Evolutionary conservation across 257 asterid genomes (phyloP), one percentile per base, ranked within the genome.

Genomic region (Capsicum pubescens): DNA sequence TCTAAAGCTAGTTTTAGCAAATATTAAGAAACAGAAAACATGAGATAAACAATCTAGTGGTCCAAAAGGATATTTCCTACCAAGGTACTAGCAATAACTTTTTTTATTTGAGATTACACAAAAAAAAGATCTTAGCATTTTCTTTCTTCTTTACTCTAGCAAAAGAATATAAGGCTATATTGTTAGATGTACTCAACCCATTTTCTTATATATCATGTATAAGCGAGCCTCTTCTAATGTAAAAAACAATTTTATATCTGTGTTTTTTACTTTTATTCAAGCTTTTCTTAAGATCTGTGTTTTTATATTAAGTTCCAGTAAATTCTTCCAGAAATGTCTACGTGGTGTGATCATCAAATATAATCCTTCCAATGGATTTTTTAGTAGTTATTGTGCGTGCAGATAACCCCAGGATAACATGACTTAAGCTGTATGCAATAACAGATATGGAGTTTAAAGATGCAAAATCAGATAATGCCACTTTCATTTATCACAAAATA

Each of bases 341-440:
- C 44, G 5, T 39, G 44, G 44, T 39, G 44, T 39, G 44, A 39
- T 39, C 44, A 39, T 39, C 44, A 39, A 39, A 39, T 39, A 39
- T 39, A 39, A 39, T 39, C 44, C 44, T 39, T 39, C 0, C 3
- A 39, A 39, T 39, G 59, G 59, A 4, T 55, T 55, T 13, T 55
- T 55, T 13, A 55, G 19, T 15, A 14, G 61, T 0, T 15, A 16
- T 56, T 56, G n/a, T 56, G 8, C 19, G 17, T 56, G n/a, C 80
- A 48, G 80, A 19, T 48, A 72, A 72, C 60, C 60, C 16, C 60
- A 50, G 80, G 60, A 36, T 72, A 72, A 48, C 58, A 72, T 48
- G 44, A 72, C 11, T 69, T 39, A 39, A 67, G 55, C 60, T 72
- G 44, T 19, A 19, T 50, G 60, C 80, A 74, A 50, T 48, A 48